These are phyloP conservation scores for Coemansia sp. DNA, from an alignment of 192 early-diverging fungal species.

Conservation along the genomic window DNA sequence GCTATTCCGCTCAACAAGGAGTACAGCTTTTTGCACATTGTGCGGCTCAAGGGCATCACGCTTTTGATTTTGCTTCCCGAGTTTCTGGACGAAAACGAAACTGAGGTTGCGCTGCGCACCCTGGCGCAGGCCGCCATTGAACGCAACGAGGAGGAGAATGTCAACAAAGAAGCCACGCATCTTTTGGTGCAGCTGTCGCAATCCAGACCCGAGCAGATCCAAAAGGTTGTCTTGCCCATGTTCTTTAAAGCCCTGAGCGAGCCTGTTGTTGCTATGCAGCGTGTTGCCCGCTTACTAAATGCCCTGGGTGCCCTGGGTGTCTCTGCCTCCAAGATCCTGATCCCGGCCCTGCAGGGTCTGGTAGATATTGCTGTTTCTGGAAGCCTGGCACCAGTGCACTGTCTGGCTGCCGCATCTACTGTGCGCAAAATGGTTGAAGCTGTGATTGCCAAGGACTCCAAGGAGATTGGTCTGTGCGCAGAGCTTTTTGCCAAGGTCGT, in stretches of 20 bases:
- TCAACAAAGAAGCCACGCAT: slow-evolving; percentile 49
- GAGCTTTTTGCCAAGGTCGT: slow-evolving; percentile 13
- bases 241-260: slow-evolving; percentile 39
- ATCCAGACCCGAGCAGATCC: slow-evolving; percentile 28
- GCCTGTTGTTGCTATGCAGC: slow-evolving; percentile 18
- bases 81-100: slow-evolving; percentile 59
- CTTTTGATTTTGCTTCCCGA: slow-evolving; percentile 57
- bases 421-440: slow-evolving; percentile 44
- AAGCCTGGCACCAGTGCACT: slow-evolving; percentile 13
- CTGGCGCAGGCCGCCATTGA: slow-evolving; percentile 38
- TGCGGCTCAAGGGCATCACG: slow-evolving; percentile 69
- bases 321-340: slow-evolving; percentile 15
- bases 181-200: slow-evolving; percentile 44
- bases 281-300: slow-evolving; percentile 36
- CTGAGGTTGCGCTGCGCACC: slow-evolving; percentile 33
- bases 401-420: slow-evolving; percentile 16
- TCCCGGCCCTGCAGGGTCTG: slow-evolving; percentile 22
- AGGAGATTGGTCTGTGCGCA: background rate
- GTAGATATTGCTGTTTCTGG: slow-evolving; percentile 9
- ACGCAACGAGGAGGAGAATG: slow-evolving; percentile 46
- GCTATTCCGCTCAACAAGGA: slow-evolving; percentile 63
- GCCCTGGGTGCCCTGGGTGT: slow-evolving; percentile 44
- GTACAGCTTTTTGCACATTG: slow-evolving; percentile 67
- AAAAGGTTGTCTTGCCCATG: slow-evolving; percentile 31
- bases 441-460: background rate